Evolutionary conservation across 805 yeast genomes (phyloP).

Genomic region (Lachancea dasiensis): DNA sequence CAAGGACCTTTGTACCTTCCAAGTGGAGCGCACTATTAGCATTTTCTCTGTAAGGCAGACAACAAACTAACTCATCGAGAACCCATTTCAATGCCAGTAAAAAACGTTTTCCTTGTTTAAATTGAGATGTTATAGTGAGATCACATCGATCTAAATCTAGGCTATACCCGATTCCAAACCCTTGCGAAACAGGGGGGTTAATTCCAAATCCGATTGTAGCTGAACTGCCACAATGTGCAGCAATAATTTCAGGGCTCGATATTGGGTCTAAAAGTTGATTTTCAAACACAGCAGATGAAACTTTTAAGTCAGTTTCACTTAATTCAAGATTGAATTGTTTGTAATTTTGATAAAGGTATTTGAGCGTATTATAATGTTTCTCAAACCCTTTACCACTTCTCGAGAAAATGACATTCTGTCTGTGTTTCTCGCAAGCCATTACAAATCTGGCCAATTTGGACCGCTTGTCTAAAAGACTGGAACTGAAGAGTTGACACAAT

Average conservation of each 20-base stretch:
- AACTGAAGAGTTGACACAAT: conserved; percentile 58
- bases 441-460: conserved; percentile 36
- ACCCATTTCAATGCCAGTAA: conserved; percentile 69
- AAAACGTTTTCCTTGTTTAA: conserved; percentile 76
- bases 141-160: conserved; percentile 75
- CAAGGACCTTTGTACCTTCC: not conserved
- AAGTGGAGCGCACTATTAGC: conserved; percentile 14
- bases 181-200: conserved; percentile 83
- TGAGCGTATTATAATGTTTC: conserved; percentile 61
- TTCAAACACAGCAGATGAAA: conserved; percentile 45
- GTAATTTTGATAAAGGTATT: conserved; percentile 44
- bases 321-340: conserved; percentile 32
- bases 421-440: conserved; percentile 48
- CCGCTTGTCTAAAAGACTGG: conserved; percentile 50
- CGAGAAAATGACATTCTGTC: conserved; percentile 43
- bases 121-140: conserved; percentile 80
- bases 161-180: conserved; percentile 89
- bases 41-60: not conserved
- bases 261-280: conserved; percentile 31
- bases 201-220: conserved; percentile 82
- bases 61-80: conserved; percentile 43
- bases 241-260: conserved; percentile 38
- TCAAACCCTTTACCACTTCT: conserved; percentile 65
- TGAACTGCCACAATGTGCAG: conserved; percentile 88
- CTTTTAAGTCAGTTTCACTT: conserved; percentile 17